Evolutionary conservation across 805 yeast genomes (phyloP), one percentile per base, ranked within the genome.

Genomic region (Candida glaebosa): DNA sequence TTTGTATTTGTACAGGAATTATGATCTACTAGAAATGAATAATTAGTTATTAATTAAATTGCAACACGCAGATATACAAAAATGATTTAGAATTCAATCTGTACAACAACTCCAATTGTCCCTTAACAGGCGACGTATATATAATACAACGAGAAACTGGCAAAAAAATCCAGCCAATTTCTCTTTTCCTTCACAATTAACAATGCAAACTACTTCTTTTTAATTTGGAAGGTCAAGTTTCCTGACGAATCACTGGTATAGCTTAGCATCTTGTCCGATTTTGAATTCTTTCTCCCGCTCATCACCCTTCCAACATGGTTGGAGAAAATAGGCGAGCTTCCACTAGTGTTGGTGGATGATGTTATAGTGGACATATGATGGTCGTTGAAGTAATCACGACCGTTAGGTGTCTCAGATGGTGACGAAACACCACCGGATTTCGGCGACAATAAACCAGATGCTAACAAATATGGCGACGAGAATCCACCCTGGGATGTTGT

Each of bases 391-490:
- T 34, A 34, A 22, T 34, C 32, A 8, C 39, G 8, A 10, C 22
- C 16, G 9, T 19, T 20, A 5, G 40, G 30, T 18, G 46, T 31
- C 31, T 31, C 42, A 5, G 37, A 33, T n/a, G 47, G 38, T 6
- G 44, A 33, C 16, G 38, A 18, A 26, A 18, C 17, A 15, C 38
- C 42, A 8, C 39, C 31, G 15, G 37, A 35, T 46, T 69, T 73
- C 1, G 85, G 83, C 0, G 86, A 74, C 38, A 75, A 54, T 22
- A 77, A 53, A 1, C 86, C 87, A 0, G 85, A 76, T 0, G 87
- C 84, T 44, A 82, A 59, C 35, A 82, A 65, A 49, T 81, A 84
- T 2, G 89, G 88, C 5, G 88, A 81, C 0, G 82, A 74, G 56
- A 83, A 76, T 0, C 87, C 87, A 34, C 52, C 53, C 8, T 24